Conservation (phyloP, 345 rosid species). For the Camelina sativa region DNA sequence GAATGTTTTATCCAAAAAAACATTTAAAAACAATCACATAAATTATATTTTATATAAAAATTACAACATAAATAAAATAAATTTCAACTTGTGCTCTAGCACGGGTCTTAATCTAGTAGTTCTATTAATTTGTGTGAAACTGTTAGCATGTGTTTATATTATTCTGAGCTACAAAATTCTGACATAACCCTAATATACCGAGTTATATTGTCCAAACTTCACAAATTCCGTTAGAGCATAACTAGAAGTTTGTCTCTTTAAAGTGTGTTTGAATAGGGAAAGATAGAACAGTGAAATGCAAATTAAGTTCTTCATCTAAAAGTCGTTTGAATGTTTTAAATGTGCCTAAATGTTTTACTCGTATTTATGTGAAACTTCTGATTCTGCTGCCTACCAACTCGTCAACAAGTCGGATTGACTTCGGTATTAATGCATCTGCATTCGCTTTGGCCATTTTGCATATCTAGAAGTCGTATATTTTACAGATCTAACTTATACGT, state of each 20-base stretch:
- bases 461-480: not conserved
- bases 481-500: not conserved
- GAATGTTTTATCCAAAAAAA: no score
- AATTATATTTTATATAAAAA: no score
- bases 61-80: no score
- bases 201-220: not conserved
- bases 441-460: no score
- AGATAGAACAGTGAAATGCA: not conserved
- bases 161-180: not conserved
- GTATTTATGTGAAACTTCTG: not conserved
- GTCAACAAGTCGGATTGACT: not conserved
- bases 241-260: not conserved
- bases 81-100: no score
- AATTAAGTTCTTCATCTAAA: constrained; percentile 1
- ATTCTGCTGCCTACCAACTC: constrained; percentile 9
- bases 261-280: not conserved
- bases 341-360: not conserved
- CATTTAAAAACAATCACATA: no score
- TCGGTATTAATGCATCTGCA: not conserved
- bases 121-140: no score
- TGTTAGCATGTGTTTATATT: no score
- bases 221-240: not conserved
- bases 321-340: not conserved
- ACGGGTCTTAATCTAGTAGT: no score
- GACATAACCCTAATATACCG: not conserved